Evolutionary conservation across 179 eudicot genomes (phyloP), one percentile per base, ranked within the genome.

Genomic region (Camellia oleifera): DNA sequence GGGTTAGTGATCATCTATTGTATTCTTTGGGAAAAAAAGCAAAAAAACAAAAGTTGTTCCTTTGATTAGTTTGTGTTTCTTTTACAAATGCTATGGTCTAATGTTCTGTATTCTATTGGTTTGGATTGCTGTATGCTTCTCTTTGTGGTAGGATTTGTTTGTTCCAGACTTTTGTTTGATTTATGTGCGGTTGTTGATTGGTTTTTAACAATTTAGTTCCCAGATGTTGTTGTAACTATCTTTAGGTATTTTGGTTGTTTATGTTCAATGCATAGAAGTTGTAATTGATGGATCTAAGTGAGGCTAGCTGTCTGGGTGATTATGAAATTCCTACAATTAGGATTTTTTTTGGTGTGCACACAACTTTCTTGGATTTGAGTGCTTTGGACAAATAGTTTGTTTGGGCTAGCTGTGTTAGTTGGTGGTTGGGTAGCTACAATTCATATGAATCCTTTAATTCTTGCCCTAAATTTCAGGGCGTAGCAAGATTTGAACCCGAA

Each of bases 211-310:
- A 18, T 9, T 53, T 7, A 2, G 48, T 14, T 68, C n/a, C 74
- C 7, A 3, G 67, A 69, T 78, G 45, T 78, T n/a, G n/a, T n/a
- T 32, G 23, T 10, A 18, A 50, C 46, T 42, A 4, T 66, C 53
- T 78, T 26, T 11, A 3, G 9, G 50, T 77, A 72, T 52, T 81
- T 46, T 20, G 58, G 44, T 58, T 75, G 69, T 60, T 75, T 56
- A 32, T 68, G 48, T 75, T 56, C 69, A 74, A 67, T 75, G 62
- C 69, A 57, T 48, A 68, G 45, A 74, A 80, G 62, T 48, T 74
- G 61, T 63, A 72, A 23, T 50, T 72, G 82, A 13, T 79, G 72
- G 70, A 61, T 71, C 63, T 52, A 40, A 44, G 48, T 40, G 73
- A 42, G 53, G 18, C 44, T 20, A 50, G 80, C 63, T 76, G 44